phyloP scores from a whole-genome alignment of 345 rosid species.

The Ailanthus altissimus region DNA sequence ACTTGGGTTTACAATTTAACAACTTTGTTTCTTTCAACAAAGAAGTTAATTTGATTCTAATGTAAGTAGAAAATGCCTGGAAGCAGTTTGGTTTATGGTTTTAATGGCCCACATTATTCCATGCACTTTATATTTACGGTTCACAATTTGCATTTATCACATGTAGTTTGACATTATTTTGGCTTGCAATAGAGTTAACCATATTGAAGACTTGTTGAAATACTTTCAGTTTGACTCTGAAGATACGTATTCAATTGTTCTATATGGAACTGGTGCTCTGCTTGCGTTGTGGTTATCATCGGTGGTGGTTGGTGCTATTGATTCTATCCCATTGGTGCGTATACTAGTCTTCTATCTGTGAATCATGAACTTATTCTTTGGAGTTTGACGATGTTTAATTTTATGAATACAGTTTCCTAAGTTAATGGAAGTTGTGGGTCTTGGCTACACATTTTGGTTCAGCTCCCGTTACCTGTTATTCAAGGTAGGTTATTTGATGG shows the following conservation, averaged over 20 bases:
- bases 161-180: background rate
- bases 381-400: background rate
- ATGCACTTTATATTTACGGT: too few relatives aligned
- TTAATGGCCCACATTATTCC: background rate
- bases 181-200: too few relatives aligned
- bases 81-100: background rate
- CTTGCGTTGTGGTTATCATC: slow-evolving; percentile 58
- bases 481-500: slow-evolving; percentile 50
- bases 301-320: slow-evolving; percentile 70
- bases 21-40: background rate
- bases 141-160: background rate
- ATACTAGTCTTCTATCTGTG: background rate
- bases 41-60: background rate
- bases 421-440: slow-evolving; percentile 88
- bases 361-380: too few relatives aligned
- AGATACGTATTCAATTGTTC: slow-evolving; percentile 51
- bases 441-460: slow-evolving; percentile 88
- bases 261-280: slow-evolving; percentile 66
- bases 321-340: slow-evolving; percentile 85
- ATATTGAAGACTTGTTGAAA: slow-evolving; percentile 9
- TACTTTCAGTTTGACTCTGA: slow-evolving; percentile 63
- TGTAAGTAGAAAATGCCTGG: background rate
- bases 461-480: slow-evolving; percentile 69
- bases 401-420: slow-evolving; percentile 63
- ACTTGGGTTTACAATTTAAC: background rate